Evolutionary conservation across 345 rosid genomes (phyloP), one percentile per base, ranked within the genome.

Genomic region (Mallotus nudiflorus): DNA sequence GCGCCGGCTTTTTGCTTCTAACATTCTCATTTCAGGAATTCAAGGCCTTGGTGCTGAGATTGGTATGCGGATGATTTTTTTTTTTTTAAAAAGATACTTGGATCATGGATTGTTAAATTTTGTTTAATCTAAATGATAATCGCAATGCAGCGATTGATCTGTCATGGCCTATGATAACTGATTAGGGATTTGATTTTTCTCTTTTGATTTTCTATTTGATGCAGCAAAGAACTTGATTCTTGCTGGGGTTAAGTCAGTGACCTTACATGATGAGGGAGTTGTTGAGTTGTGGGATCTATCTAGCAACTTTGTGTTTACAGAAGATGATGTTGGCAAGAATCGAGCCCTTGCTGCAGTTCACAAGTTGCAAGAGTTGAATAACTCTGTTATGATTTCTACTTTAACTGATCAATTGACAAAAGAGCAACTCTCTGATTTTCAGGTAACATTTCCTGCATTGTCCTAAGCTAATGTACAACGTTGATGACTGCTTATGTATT

Each of bases 41-140:
- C 93, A 88, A 67, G 99, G 97, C 44, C 92, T 95, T 5, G 99
- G 99, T 6, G 99, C 88, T 8, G 99, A 95, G 86, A 92, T 95
- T 40, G 98, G 98, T 94, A 87, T n/a, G 76, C 46, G 9, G 3
- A 6, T 33, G 37, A 33, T 33, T 33, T 14, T 29, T 16, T 15
- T 14, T n/a, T 54, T n/a, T n/a, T n/a, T n/a, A n/a, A n/a, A n/a
- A n/a, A n/a, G n/a, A n/a, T 24, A 4, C 33, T 35, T 25, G 14
- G 35, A 54, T 54, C 35, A 54, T 27, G 33, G 19, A 13, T 27
- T 56, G 18, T 29, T 15, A 27, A 0, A 29, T 16, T n/a, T 9
- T 7, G 55, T 33, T 33, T 33, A 25, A 0, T 49, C 1, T 49
- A 19, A 4, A 16, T n/a, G n/a, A n/a, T 51, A 51, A 48, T 19